Evolutionary conservation across 2,329 filamentous ascomycete genomes (phyloP), one percentile per base, ranked within the genome.

Genomic region (Colletotrichum caudatum): DNA sequence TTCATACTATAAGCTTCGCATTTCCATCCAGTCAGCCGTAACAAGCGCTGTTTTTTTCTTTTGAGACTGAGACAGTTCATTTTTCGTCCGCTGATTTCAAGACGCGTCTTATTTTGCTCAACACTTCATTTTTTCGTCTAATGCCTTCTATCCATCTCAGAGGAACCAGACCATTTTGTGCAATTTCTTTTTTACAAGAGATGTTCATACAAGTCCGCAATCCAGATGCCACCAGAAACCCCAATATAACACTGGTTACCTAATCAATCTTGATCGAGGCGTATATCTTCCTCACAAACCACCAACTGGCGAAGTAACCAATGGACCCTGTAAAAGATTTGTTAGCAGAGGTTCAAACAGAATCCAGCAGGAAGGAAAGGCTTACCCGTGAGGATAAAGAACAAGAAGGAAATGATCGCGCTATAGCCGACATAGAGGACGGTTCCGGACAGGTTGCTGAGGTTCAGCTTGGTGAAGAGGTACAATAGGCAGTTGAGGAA

Each of bases 221-320:
- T 37, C 37, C 48, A 29, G 50, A 53, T 46, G 57, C 61, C 56
- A 37, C 57, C 57, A 41, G 63, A 50, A 35, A 66, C 61, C 61
- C 56, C 20, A 51, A 53, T 46, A 16, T 18, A 16, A 58, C 33
- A 46, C 46, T 53, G 4, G 71, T 81, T 84, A 29, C 3, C 3
- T 29, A 99, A 80, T 99, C 96, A 75, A 99, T 94, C 86, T 99
- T 99, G 84, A 99, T 97, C n/a, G 95, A 98, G 33, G 90, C 86
- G 81, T 99, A 99, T 73, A 99, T 99, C 81, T 93, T 95, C 76
- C 93, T 90, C 64, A 97, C 92, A 80, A 99, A 99, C 80, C 92
- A 89, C 94, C 95, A 98, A 80, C 94, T 97, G 11, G 96, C 91
- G 77, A 98, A 94, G 85, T 96, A 98, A 66, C 96, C 96, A 79